Evolutionary conservation across 257 asterid genomes (phyloP), one percentile per base, ranked within the genome.

Genomic region (Paulownia fortunei): DNA sequence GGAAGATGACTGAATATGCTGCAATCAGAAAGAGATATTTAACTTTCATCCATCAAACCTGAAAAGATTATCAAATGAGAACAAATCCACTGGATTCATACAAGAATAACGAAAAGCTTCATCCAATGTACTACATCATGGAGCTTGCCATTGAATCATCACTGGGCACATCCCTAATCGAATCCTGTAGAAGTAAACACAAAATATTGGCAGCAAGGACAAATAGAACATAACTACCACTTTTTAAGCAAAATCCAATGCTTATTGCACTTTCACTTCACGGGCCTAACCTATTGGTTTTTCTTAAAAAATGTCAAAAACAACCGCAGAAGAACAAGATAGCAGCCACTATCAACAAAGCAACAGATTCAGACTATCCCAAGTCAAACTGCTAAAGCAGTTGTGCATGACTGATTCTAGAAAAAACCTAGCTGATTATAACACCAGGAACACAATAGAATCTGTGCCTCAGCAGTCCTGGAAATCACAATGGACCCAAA

Each of bases 321-420:
- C 77, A 73, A 78, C 83, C 76, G 30, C 78, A 24, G 80, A n/a
- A 65, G 78, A 59, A 69, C 78, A 32, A 77, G 54, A 61, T 70
- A 69, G 76, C 83, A 81, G 72, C n/a, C 68, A 71, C 2, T 15
- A 68, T 41, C 73, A 76, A 47, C 76, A 49, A 76, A 47, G n/a
- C 76, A 81, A 30, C 49, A 83, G 26, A 58, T 56, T 81, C 85
- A 80, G 37, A 61, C 56, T 44, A 56, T 67, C 73, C 76, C 76
- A 41, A 69, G 49, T 41, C 69, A n/a, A 79, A 81, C 83, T 23
- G 84, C 81, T 44, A 66, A 72, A 72, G 51, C 13, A 78, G 54
- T 42, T 46, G 54, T 27, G 27, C 71, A 62, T 18, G 19, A 74
- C 82, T 58, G 76, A 78, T 61, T 78, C 73, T 70, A 84, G 24